phyloP scores from a whole-genome alignment of 768 basidiomycete genomes.

The Floccularia luteovirens region DNA sequence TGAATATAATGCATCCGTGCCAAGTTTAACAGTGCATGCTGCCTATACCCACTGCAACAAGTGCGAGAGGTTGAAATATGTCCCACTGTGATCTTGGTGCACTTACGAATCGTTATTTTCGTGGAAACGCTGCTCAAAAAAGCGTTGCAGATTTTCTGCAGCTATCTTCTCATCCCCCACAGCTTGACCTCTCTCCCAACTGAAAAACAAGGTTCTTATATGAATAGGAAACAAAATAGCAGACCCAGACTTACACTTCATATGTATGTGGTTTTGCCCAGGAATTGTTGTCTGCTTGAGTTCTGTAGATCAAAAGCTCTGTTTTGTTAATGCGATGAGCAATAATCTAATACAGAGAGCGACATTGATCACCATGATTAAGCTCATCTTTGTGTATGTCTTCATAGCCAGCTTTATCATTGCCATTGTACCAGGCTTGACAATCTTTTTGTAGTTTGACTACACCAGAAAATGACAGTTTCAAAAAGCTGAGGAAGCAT shows the following conservation, averaged over 20 bases:
- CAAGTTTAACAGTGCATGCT: conserved; percentile 72
- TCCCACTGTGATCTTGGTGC: no score
- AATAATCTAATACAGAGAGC: neutral
- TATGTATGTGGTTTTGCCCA: conserved; percentile 60
- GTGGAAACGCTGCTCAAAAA: conserved; percentile 84
- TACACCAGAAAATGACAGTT: conserved; percentile 71
- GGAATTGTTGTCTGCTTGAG: conserved; percentile 53
- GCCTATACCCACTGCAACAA: conserved; percentile 57
- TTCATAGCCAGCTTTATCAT: conserved; percentile 39
- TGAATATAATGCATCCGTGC: conserved; percentile 72
- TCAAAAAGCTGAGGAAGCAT: conserved; percentile 66
- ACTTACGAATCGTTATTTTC: conserved; percentile 73
- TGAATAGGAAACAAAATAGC: no score
- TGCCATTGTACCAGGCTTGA: conserved; percentile 50
- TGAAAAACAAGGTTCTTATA: no score
- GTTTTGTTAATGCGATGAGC: conserved; percentile 13
- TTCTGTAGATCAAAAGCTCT: conserved; percentile 52
- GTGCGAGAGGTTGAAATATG: neutral
- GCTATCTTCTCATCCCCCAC: conserved; percentile 66
- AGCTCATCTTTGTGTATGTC: conserved; percentile 44
- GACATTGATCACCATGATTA: conserved; percentile 28
- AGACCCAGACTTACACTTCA: conserved; percentile 39
- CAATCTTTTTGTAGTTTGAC: conserved; percentile 62
- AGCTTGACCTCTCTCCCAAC: conserved; percentile 60
- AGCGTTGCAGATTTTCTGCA: conserved; percentile 63